Base-by-base conservation (phyloP, 805 yeast genomes). In the Hanseniaspora osmophila region DNA sequence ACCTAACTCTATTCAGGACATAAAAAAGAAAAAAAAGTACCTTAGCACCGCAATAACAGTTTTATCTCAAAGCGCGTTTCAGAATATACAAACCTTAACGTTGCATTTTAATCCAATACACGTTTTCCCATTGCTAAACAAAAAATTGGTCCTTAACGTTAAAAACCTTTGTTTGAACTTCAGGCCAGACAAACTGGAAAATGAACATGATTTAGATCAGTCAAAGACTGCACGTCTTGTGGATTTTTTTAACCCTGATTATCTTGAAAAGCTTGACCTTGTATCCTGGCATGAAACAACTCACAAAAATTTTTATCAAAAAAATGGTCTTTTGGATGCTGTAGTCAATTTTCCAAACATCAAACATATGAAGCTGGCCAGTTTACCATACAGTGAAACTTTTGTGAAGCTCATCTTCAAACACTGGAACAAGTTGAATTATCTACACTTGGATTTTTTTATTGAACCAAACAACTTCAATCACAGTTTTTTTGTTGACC, bases 31-130 rank as follows among this genome's bases (percentile, higher is more conserved):
- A 17, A 3, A 16, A 2, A 7, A 3, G 17, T 30, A 13, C 41
- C 9, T 38, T 3, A n/a, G 15, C 13, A 33, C 27, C 17, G 12
- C 35, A 15, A 33, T n/a, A 11, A 27, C 22, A 9, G 33, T 33
- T 7, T 22, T 42, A 2, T 13, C 22, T 2, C 27, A 30, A 2
- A 18, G 10, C 6, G 19, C 16, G 6, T 44, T 44, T 33, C 18
- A 33, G 3, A 6, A 46, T 18, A 11, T 46, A 9, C 44, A 32
- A 11, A 38, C 48, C 5, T 13, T 45, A 10, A 41, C 44, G 10
- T 33, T 46, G 6, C 48, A 46, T 30, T 42, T 46, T n/a, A 46
- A 46, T 18, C 48, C 48, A 13, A 17, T 35, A n/a, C 16, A n/a
- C 9, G 18, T 45, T 15, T 6, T 35, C 10, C 38, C 19, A 38